Conservation (phyloP, 2,329 filamentous ascomycete genomes). For the Graphilbum sp. region DNA sequence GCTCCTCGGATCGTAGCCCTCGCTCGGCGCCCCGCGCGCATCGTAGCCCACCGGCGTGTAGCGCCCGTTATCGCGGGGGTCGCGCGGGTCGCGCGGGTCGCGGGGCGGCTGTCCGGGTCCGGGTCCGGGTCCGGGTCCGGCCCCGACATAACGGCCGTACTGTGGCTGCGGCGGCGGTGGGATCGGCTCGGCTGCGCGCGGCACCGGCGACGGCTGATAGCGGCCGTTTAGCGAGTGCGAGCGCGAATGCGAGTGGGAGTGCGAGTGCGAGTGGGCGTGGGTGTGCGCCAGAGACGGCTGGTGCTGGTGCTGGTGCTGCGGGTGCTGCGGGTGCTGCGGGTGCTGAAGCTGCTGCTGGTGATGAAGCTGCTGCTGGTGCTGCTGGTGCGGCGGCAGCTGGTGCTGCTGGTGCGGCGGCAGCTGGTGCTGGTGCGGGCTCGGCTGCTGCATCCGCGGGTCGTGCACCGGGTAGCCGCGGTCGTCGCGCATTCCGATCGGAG, state of each 20-base stretch:
- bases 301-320: background rate
- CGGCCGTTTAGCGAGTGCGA: constrained; percentile 14
- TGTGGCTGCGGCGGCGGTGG: constrained; percentile 6
- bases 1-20: constrained; percentile 8
- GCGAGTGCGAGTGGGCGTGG: constrained; percentile 11
- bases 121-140: background rate
- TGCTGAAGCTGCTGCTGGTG: too few relatives aligned
- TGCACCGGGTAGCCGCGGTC: constrained; percentile 5
- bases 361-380: constrained; percentile 7
- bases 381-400: constrained; percentile 6
- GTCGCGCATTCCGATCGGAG: constrained; percentile 2
- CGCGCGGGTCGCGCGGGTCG: constrained; percentile 2
- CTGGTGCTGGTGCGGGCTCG: constrained; percentile 7
- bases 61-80: constrained; percentile 9
- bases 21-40: constrained; percentile 9
- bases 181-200: constrained; percentile 7
- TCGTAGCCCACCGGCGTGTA: constrained; percentile 17
- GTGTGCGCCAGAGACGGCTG: constrained; percentile 9
- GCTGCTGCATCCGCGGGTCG: constrained; percentile 3
- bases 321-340: background rate
- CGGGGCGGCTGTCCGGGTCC: constrained; percentile 7
- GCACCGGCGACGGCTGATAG: constrained; percentile 11
- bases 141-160: background rate
- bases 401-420: constrained; percentile 7
- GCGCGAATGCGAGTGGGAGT: constrained; percentile 14